Base-by-base conservation (phyloP, 148 eudicot species). In the Camellia sinensis region DNA sequence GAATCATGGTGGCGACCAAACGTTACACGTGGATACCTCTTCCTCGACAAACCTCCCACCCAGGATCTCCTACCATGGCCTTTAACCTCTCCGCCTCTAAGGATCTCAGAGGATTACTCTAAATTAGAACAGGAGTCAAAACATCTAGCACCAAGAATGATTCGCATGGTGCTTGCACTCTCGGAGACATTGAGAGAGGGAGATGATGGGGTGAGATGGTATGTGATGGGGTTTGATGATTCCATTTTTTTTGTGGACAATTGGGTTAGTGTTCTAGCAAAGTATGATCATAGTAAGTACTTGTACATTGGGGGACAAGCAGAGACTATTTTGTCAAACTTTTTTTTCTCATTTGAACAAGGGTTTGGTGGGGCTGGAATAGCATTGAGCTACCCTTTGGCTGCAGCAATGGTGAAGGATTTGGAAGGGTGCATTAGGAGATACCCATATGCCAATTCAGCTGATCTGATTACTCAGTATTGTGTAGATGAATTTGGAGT, bases 1-100 rank as follows among this genome's bases (percentile, higher is more conserved):
- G 91, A 90, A 67, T 68, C 91, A 41, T 93, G 97, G 97, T 93
- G 97, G 97, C 80, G 64, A 19, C 92, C 94, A 11, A 91, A 91
- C 71, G 48, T 82, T 6, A 91, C 92, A 7, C 82, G 82, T 5
- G 94, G 97, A 7, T 89, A 84, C 82, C 18, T 90, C 46, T 90
- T 84, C 59, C 77, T 93, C 0, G 97, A 93, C 29, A 68, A 56
- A 29, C 86, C 83, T 29, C 92, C 89, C 2, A n/a, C 61, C 0
- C 53, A 50, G 12, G 22, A 82, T 0, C 53, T 77, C 14, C 76
- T 83, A 1, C 92, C 94, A 3, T 89, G 97, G 94, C 87, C 93
- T 14, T 54, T 63, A 1, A 56, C 84, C 12, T 87, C 89, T 53
- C 94, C 94, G 2, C 93, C 92, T 2, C 86, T 85, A 73, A 75